phyloP scores from a whole-genome alignment of 495 filamentous ascomycete genomes.

The Ramalina intermedia region DNA sequence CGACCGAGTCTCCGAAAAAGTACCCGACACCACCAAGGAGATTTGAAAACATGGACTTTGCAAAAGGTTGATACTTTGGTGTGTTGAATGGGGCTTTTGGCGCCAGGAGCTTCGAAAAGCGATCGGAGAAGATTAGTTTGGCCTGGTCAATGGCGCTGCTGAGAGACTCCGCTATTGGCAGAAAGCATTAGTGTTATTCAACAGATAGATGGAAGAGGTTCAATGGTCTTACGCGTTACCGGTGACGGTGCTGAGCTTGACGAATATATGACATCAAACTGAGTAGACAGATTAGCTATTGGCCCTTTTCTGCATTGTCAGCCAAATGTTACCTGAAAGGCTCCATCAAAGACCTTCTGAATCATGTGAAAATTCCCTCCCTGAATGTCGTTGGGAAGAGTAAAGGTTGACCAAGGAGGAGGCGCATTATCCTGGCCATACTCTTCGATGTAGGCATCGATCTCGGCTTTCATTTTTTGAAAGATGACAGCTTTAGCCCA shows the following conservation, averaged over 20 bases:
- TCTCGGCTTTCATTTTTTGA: constrained; percentile 56
- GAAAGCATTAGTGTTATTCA: constrained; percentile 17
- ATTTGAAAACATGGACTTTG: constrained; percentile 84
- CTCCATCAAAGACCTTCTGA: constrained; percentile 82
- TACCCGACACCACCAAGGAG: constrained; percentile 89
- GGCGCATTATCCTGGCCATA: constrained; percentile 51
- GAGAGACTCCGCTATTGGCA: constrained; percentile 45
- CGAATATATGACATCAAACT: constrained; percentile 82
- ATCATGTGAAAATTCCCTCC: constrained; percentile 75
- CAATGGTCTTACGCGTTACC: constrained; percentile 35
- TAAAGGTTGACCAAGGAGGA: constrained; percentile 77
- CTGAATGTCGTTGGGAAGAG: constrained; percentile 51
- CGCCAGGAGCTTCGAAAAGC: constrained; percentile 57
- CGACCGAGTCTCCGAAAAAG: constrained; percentile 74
- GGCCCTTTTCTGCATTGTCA: too few relatives aligned
- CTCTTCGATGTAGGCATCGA: constrained; percentile 52
- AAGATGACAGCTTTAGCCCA: constrained; percentile 45
- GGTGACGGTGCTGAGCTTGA: constrained; percentile 53
- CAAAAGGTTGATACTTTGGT: constrained; percentile 63
- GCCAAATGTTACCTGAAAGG: constrained; percentile 48
- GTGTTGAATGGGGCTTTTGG: constrained; percentile 63
- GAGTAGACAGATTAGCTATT: background rate
- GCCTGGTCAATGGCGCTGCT: constrained; percentile 51
- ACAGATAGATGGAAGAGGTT: background rate
- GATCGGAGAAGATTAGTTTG: constrained; percentile 53